A percentile compares a stretch with the other conserved stretches of the same genome.
Evolutionary conservation across 108 stramenopile genomes (phyloP).

Genomic region (Cyclotella choctawhatcheeana): DNA sequence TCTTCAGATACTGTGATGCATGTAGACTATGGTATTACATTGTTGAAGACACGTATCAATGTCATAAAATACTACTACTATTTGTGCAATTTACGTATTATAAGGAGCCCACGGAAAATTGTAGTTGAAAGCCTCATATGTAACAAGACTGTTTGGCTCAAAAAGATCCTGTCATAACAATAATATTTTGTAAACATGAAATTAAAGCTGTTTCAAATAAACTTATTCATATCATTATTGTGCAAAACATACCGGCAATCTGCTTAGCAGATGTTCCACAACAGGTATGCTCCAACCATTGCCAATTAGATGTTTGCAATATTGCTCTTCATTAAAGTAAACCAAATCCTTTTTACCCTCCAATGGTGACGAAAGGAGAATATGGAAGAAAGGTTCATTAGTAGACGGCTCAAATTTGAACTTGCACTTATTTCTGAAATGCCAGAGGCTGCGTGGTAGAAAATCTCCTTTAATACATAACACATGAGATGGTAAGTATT

Average conservation of each 20-base stretch:
- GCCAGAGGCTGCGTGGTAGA: slow-evolving; percentile 20
- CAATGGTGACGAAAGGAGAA: slow-evolving; percentile 31
- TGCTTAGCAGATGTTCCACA: neutral
- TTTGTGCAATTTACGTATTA: neutral
- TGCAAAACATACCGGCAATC: too few species aligned
- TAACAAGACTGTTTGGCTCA: neutral
- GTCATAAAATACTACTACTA: neutral
- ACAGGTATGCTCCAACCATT: slow-evolving; percentile 17
- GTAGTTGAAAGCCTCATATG: neutral
- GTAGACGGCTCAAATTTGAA: slow-evolving; percentile 18
- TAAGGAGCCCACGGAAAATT: neutral
- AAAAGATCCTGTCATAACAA: neutral
- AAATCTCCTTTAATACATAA: slow-evolving; percentile 31
- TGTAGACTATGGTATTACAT: too few species aligned
- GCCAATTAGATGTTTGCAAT: slow-evolving; percentile 47
- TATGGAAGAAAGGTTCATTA: slow-evolving; percentile 34
- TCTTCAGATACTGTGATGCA: too few species aligned
- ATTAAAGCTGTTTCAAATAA: too few species aligned
- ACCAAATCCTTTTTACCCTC: slow-evolving; percentile 23
- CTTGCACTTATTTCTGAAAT: slow-evolving; percentile 25
- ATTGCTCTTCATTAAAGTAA: slow-evolving; percentile 32
- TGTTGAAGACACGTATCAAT: too few species aligned
- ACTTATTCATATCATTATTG: too few species aligned
- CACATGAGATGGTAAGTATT: too few species aligned
- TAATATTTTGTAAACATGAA: too few species aligned